These are phyloP conservation scores for Leccinum huronense DNA, from an alignment of 1,284 basidiomycete species.

Conservation along the genomic window DNA sequence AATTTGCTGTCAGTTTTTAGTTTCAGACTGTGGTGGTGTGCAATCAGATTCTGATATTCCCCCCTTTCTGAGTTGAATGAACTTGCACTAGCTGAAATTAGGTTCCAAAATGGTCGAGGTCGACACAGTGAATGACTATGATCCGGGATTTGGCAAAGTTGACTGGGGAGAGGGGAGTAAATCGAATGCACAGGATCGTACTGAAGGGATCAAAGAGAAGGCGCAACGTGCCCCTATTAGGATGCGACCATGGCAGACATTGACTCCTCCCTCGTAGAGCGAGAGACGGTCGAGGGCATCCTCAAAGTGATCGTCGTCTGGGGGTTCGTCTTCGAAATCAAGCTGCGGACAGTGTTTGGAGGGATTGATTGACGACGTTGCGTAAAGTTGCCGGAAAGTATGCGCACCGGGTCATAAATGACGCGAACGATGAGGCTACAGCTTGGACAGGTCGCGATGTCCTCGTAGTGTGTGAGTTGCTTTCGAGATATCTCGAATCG, in stretches of 20 bases:
- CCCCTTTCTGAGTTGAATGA: no score
- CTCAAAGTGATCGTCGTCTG: neutral
- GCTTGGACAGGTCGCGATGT: neutral
- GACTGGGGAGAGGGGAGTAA: neutral
- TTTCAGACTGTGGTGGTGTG: no score
- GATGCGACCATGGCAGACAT: neutral
- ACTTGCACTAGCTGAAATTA: neutral
- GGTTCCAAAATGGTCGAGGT: neutral
- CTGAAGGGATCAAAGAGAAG: no score
- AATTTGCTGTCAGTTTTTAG: no score
- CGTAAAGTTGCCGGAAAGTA: neutral
- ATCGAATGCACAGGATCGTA: neutral
- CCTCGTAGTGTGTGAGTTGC: neutral
- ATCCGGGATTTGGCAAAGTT: neutral
- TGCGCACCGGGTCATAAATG: neutral
- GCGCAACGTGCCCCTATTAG: neutral
- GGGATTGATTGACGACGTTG: neutral
- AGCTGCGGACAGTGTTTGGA: neutral
- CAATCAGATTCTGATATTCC: no score
- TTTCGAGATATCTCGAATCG: constrained; percentile 1
- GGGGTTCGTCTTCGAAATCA: neutral
- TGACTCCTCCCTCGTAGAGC: neutral
- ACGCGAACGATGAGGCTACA: neutral
- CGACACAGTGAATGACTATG: neutral
- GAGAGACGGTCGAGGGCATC: neutral